These are phyloP conservation scores for Persicaria tinctoria DNA, from an alignment of 148 eudicot species.

Conservation along the genomic window DNA sequence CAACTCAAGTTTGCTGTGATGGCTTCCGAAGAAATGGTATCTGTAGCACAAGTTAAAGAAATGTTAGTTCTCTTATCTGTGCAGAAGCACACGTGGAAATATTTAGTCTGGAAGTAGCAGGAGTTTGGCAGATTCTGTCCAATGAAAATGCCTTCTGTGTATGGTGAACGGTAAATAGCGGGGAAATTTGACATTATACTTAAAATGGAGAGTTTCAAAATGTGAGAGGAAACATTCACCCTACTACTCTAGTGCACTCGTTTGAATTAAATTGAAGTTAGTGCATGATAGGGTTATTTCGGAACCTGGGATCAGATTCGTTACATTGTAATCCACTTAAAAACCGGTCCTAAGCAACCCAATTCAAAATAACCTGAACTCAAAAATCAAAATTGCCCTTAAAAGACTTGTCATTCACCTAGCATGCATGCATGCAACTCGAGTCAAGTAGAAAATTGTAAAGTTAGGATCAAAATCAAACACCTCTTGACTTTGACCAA, in stretches of 20 bases:
- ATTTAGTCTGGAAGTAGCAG: neutral
- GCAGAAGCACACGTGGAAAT: neutral
- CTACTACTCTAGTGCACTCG: neutral
- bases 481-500: neutral
- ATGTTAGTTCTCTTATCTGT: neutral
- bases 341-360: neutral
- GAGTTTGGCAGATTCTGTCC: neutral
- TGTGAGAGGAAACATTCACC: neutral
- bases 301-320: neutral
- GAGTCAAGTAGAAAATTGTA: neutral
- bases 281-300: neutral
- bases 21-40: neutral
- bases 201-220: neutral
- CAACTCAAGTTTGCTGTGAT: conserved; percentile 1
- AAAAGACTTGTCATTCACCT: neutral
- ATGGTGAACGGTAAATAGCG: too few species aligned
- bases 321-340: neutral
- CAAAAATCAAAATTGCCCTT: neutral
- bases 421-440: neutral
- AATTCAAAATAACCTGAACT: too few species aligned
- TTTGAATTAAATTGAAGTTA: neutral
- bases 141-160: too few species aligned
- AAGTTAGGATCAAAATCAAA: neutral
- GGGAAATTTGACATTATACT: neutral
- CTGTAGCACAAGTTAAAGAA: neutral